A percentile compares a stretch with the other conserved stretches of the same genome.
phyloP scores from a whole-genome alignment of 768 basidiomycete genomes.

The Termitomyces heimii region DNA sequence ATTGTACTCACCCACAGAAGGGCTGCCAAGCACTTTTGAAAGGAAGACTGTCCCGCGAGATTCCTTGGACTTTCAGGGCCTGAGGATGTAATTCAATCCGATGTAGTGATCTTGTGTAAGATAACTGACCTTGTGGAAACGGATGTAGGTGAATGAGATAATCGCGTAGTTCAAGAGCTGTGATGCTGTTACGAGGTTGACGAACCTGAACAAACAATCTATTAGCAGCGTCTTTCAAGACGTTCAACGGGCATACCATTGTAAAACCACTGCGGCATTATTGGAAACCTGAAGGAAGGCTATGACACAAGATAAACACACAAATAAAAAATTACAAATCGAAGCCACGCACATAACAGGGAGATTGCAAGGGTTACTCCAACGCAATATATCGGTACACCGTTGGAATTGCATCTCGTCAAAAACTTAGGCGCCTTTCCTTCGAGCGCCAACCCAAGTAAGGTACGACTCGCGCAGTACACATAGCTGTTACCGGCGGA shows the following conservation, averaged over 20 bases:
- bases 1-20: constrained; percentile 35
- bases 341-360: constrained; percentile 24
- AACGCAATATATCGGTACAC: constrained; percentile 55
- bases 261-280: constrained; percentile 38
- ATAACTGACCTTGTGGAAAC: constrained; percentile 35
- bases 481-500: constrained; percentile 70
- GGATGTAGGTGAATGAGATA: constrained; percentile 41
- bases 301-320: constrained; percentile 7
- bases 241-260: constrained; percentile 28
- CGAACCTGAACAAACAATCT: constrained; percentile 26
- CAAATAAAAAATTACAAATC: neutral
- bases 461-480: constrained; percentile 50
- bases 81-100: constrained; percentile 9
- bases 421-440: constrained; percentile 53
- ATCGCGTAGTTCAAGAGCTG: constrained; percentile 43
- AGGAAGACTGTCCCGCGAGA: constrained; percentile 37
- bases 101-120: neutral
- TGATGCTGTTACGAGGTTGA: constrained; percentile 44
- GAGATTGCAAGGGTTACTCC: constrained; percentile 33
- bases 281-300: constrained; percentile 47
- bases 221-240: neutral
- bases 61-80: constrained; percentile 40
- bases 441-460: constrained; percentile 53
- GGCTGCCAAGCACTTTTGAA: constrained; percentile 45
- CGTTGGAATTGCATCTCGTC: constrained; percentile 43